Evolutionary conservation across 192 early-diverging fungal genomes (phyloP).

Genomic region (Spizellomyces sp.): DNA sequence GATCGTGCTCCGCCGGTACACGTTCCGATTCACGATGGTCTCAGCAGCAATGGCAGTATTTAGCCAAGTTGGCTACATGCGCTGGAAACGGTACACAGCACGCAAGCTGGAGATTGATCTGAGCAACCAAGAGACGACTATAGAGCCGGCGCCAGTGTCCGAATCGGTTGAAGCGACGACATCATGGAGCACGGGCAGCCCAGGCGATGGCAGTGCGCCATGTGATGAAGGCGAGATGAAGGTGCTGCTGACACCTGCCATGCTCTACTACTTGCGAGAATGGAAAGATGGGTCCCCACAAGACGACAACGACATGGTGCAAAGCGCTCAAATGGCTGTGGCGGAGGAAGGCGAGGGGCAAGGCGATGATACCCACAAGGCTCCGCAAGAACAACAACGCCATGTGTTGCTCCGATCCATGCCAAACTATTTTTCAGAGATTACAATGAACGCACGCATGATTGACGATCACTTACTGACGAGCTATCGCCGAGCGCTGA

Average conservation of each 20-base stretch:
- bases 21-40: background rate
- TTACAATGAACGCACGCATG: slow-evolving; percentile 21
- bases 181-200: background rate
- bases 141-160: background rate
- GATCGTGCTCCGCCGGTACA: background rate
- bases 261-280: slow-evolving; percentile 25
- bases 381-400: background rate
- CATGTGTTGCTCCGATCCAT: slow-evolving; percentile 18
- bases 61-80: slow-evolving; percentile 19
- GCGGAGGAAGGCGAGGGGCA: slow-evolving; percentile 1
- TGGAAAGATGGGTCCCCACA: slow-evolving; percentile 7
- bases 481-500: slow-evolving; percentile 25
- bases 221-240: slow-evolving; percentile 16
- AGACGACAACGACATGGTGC: background rate
- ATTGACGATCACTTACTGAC: slow-evolving; percentile 27
- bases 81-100: slow-evolving; percentile 23
- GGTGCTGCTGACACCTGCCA: slow-evolving; percentile 24
- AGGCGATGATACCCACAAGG: background rate
- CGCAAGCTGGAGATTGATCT: slow-evolving; percentile 19
- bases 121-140: background rate
- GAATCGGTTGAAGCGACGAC: background rate
- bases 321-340: background rate
- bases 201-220: slow-evolving; percentile 2
- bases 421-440: slow-evolving; percentile 24
- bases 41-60: background rate